Evolutionary conservation across 1,284 basidiomycete species (phyloP).

Genomic region (Rugosomyces carneus): DNA sequence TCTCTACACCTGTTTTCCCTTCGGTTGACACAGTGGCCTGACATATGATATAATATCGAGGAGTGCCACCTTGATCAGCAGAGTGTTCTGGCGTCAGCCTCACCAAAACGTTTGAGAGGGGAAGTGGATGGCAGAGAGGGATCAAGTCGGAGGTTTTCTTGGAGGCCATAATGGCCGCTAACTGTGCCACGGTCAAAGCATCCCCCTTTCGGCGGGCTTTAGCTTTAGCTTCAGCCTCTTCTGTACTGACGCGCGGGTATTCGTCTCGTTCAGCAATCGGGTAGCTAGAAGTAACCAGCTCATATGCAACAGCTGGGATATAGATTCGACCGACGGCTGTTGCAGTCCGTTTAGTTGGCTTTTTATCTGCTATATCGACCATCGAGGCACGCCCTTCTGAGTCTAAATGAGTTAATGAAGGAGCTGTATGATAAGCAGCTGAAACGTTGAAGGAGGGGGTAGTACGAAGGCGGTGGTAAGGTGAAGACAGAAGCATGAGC

Average conservation of each 20-base stretch:
- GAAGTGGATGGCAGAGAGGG: constrained; percentile 79
- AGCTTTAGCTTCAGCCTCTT: constrained; percentile 32
- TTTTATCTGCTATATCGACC: constrained; percentile 74
- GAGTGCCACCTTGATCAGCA: constrained; percentile 8
- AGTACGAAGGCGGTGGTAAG: background rate
- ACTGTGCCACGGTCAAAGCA: constrained; percentile 71
- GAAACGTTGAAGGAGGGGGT: constrained; percentile 6
- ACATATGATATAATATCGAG: constrained; percentile 53
- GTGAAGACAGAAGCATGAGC: background rate
- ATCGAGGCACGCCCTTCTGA: constrained; percentile 64
- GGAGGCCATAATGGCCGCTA: constrained; percentile 83
- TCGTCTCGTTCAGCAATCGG: constrained; percentile 20
- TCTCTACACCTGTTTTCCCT: constrained; percentile 86
- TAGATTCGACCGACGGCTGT: constrained; percentile 76
- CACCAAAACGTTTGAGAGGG: constrained; percentile 66
- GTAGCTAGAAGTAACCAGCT: constrained; percentile 46
- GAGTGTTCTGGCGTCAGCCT: constrained; percentile 41
- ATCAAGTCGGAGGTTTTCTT: constrained; percentile 81
- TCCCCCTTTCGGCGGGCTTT: constrained; percentile 68
- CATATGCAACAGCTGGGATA: constrained; percentile 60
- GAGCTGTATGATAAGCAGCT: constrained; percentile 9
- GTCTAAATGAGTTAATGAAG: constrained; percentile 66
- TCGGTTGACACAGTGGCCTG: constrained; percentile 65
- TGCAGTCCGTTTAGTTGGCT: constrained; percentile 60
- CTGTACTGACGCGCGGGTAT: background rate